Base-by-base conservation (phyloP, 2,329 filamentous ascomycete genomes). In the Hypomyces perniciosus region DNA sequence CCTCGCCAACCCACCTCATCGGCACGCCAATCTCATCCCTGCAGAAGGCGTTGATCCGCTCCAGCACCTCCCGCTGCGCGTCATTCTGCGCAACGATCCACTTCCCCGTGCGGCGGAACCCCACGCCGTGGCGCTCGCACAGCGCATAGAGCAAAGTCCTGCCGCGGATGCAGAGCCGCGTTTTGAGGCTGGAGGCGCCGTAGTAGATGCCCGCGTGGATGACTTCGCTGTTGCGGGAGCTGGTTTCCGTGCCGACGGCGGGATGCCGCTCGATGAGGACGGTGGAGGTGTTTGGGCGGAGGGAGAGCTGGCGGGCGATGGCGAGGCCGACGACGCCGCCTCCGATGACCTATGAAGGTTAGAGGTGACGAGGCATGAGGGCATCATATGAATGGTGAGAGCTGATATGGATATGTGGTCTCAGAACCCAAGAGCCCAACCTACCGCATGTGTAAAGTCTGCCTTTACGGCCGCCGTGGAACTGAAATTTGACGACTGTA, bases 181-280 rank as follows among this genome's bases (percentile, higher is more conserved):
- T 90, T 71, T 99, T 99, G 48, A 96, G 80, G 1, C 84, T 85
- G 38, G 72, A 69, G 5, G 76, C 65, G 12, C 87, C 88, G 69
- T 96, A 96, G 77, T 96, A 97, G 56, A 97, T 79, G 10, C 93
- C 93, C 1, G 89, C 93, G 67, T 99, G 93, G 60, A 99, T 95
- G 50, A 97, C 92, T 78, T 97, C 91, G 63, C 87, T 92, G 73
- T 96, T 96, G 59, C 91, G 84, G 57, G 86, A 88, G 56, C 86
- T 91, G 1, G 90, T 96, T 72, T 96, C 91, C 29, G 83, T 92
- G 45, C 91, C 91, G 28, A 88, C 77, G 46, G 79, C 76, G 26
- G 75, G 69, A 73, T 96, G 88, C 28, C 87, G 83, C 69, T 96
- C 91, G 2, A 96, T 81, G 48, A 96, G 74, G 9, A 96, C 76